Evolutionary conservation across 345 rosid genomes (phyloP), one percentile per base, ranked within the genome.

Genomic region (Citrus unshiu): DNA sequence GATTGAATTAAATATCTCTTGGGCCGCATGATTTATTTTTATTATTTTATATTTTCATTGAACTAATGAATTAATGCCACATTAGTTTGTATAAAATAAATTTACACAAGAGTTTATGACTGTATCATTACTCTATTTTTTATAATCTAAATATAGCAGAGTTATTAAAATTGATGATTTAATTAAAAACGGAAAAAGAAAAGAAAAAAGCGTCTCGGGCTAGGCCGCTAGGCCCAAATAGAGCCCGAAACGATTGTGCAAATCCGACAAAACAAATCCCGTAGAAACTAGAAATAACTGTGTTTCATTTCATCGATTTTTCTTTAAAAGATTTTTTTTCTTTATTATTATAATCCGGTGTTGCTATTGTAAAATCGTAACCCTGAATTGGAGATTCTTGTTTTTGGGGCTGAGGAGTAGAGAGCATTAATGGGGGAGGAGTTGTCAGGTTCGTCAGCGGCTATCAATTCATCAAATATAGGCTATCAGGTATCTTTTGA

Each of bases 401-500:
- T n/a, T 9, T n/a, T 39, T 46, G 54, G 1, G 68, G 39, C 7
- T 3, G n/a, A 5, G 51, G 51, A 4, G 35, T 37, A 25, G 58
- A 10, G 21, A 13, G 70, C 6, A 78, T 70, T 39, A 22, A 68
- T 73, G 78, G 81, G 80, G 24, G 90, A 89, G 73, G 82, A 75
- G 59, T n/a, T 75, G 0, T 63, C n/a, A 22, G 62, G 84, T 39
- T 81, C 93, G 21, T 74, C 81, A 35, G 70, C 78, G 5, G 91
- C 93, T 34, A 93, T 92, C 32, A 81, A 73, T 69, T 88, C 97
- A 40, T 85, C 93, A 59, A 93, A 95, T 83, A 86, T 86, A 73
- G 97, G 98, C 3, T 95, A 89, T 82, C 88, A 92, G 93, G 98
- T 94, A 80, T 7, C 30, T 0, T n/a, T 27, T 1, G 71, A 78